Conservation (phyloP, 371 early-diverging fungal species). For the Dinochytrium kinnereticum region DNA sequence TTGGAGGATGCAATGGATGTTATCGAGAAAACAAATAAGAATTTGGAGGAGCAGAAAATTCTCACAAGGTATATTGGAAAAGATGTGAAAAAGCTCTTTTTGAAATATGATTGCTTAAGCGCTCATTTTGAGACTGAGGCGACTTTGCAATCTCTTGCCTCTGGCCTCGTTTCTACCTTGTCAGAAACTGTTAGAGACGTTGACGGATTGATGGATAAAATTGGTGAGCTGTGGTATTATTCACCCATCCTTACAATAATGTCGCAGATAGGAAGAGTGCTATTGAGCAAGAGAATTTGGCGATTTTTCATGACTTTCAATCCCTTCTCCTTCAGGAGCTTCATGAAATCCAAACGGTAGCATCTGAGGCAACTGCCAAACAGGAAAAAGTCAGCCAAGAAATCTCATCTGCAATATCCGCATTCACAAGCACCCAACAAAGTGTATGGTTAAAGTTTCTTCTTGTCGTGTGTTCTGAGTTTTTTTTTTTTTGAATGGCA, state of each 20-base stretch:
- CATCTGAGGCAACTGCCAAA: neutral
- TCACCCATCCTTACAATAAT: neutral
- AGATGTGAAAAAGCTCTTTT: neutral
- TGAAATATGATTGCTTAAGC: slow-evolving; percentile 34
- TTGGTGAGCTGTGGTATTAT: slow-evolving; percentile 33
- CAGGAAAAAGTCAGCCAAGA: too few relatives aligned
- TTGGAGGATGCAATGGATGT: slow-evolving; percentile 38
- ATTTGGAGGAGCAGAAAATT: slow-evolving; percentile 29
- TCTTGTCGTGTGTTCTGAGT: too few relatives aligned
- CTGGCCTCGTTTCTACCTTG: slow-evolving; percentile 51
- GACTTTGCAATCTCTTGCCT: slow-evolving; percentile 51
- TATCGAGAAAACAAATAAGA: slow-evolving; percentile 40
- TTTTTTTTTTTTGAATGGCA: too few relatives aligned
- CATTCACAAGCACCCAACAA: too few relatives aligned
- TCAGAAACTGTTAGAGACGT: slow-evolving; percentile 55
- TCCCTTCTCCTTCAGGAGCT: slow-evolving; percentile 29
- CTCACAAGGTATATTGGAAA: slow-evolving; percentile 40
- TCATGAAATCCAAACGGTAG: neutral
- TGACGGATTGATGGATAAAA: slow-evolving; percentile 56
- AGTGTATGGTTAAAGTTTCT: too few relatives aligned
- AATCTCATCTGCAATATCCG: too few relatives aligned
- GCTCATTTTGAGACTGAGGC: slow-evolving; percentile 60
- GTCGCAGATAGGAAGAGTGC: slow-evolving; percentile 45
- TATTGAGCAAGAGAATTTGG: slow-evolving; percentile 43
- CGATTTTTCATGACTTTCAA: slow-evolving; percentile 47